Evolutionary conservation across 805 yeast genomes (phyloP).

Genomic region (Teunomyces tritomae): DNA sequence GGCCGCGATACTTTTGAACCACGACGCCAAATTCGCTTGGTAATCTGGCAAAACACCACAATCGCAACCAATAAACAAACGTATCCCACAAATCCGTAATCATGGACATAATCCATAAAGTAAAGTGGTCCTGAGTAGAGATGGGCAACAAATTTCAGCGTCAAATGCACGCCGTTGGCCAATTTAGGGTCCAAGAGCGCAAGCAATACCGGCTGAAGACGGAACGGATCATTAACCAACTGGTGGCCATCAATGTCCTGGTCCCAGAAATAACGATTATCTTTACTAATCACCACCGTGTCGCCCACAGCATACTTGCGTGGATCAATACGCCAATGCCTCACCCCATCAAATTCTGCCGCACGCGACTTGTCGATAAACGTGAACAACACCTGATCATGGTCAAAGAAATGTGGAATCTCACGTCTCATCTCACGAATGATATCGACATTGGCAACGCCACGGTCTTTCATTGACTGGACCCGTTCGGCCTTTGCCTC

Average conservation of each 20-base stretch:
- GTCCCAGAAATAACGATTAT: conserved; percentile 35
- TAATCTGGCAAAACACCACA: conserved; percentile 6
- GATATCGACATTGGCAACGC: conserved; percentile 37
- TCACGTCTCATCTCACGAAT: conserved; percentile 48
- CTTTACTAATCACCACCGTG: conserved; percentile 49
- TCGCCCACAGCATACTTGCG: conserved; percentile 50
- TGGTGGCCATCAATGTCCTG: conserved; percentile 33
- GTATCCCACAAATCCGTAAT: conserved; percentile 46
- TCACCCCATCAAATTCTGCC: conserved; percentile 21
- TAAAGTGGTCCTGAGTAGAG: conserved; percentile 40
- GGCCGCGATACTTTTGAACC: background rate
- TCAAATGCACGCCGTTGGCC: conserved; percentile 10
- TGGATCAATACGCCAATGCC: conserved; percentile 39
- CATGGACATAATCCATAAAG: conserved; percentile 44
- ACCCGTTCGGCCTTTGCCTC: conserved; percentile 44
- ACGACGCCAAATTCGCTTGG: background rate
- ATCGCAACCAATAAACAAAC: conserved; percentile 14
- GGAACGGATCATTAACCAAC: conserved; percentile 33
- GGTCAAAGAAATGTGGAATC: conserved; percentile 47
- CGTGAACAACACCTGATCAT: conserved; percentile 42
- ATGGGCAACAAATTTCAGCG: conserved; percentile 37
- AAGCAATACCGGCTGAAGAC: conserved; percentile 34
- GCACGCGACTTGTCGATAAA: conserved; percentile 50
- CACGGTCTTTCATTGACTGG: conserved; percentile 36
- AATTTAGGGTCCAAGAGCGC: conserved; percentile 36